Base-by-base conservation (phyloP, 2,329 filamentous ascomycete species). In the Fusarium pseudograminearum region DNA sequence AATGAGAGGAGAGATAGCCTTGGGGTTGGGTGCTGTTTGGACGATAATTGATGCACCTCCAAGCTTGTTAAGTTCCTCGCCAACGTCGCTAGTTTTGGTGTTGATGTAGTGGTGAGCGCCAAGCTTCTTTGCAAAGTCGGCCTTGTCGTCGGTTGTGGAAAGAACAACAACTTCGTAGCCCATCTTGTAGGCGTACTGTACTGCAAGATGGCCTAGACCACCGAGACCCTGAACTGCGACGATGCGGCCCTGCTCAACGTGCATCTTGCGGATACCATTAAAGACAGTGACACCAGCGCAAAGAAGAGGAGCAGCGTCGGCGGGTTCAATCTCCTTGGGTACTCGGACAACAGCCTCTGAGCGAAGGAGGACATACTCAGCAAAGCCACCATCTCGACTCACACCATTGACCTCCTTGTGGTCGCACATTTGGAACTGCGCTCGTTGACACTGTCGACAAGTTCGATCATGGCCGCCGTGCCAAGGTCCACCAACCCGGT, bases 101-200 rank as follows among this genome's bases (percentile, higher is more conserved):
- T 90, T 80, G 74, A 83, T 81, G 72, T 83, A 84, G 73, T 82
- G 78, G 66, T 78, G 76, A 5, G 82, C 83, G 4, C 83, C 82
- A 7, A 84, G 78, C 57, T 80, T 58, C 61, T 73, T 78, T 0
- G 91, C 91, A 73, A 94, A 92, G 0, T 88, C 85, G 64, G 85
- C 86, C 83, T 95, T 95, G 70, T 82, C 84, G 63, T 88, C 85
- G 11, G 89, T 88, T 0, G 87, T 86, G 12, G 88, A 91, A 52
- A 94, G 84, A 1, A 90, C 92, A 3, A 88, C 88, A 7, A 92
- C 88, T 61, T 87, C 85, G 78, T 91, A 94, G 7, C 92, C 92
- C 91, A 94, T 93, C 79, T 89, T 89, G 51, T 83, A 83, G 7
- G 91, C 91, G 76, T 90, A 94, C 76, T 94, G 91, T 31, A 94